These are phyloP conservation scores for Lolium rigidum DNA, from an alignment of 176 grass and related monocot species.

Conservation along the genomic window DNA sequence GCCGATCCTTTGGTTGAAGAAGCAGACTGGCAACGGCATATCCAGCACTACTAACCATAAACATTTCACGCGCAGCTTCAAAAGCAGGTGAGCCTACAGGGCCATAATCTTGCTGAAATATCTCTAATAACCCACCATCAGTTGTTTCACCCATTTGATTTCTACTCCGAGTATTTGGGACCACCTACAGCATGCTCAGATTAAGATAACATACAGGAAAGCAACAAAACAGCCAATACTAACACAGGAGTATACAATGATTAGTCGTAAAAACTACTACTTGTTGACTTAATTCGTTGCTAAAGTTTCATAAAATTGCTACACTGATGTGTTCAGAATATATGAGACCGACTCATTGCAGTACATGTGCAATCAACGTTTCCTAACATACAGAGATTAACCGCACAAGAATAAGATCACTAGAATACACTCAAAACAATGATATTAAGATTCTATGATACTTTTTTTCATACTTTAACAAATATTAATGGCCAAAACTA, in stretches of 20 bases:
- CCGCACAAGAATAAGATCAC: conserved; percentile 5
- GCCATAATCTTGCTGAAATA: conserved; percentile 99
- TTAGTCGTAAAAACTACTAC: background rate
- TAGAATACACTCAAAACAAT: conserved; percentile 19
- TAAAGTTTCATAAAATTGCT: conserved; percentile 20
- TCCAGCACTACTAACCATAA: conserved; percentile 97
- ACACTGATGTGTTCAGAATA: background rate
- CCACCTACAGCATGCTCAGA: conserved; percentile 64
- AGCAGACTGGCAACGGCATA: conserved; percentile 99
- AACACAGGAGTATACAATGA: background rate
- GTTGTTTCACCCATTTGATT: conserved; percentile 99
- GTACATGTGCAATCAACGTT: conserved; percentile 16
- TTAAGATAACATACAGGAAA: conserved; percentile 43
- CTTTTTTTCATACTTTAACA: conserved; percentile 5
- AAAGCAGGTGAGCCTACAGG: conserved; percentile 91
- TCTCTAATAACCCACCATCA: conserved; percentile 97
- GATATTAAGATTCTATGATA: conserved; percentile 13
- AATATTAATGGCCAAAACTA: background rate
- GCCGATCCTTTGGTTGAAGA: conserved; percentile 97
- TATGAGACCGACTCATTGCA: background rate
- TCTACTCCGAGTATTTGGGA: conserved; percentile 96
- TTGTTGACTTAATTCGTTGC: background rate
- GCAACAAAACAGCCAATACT: conserved; percentile 30
- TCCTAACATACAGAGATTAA: background rate
- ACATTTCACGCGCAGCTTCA: conserved; percentile 95